Evolutionary conservation across 192 early-diverging fungal species (phyloP).

Genomic region (Pilobolus umbonatus): DNA sequence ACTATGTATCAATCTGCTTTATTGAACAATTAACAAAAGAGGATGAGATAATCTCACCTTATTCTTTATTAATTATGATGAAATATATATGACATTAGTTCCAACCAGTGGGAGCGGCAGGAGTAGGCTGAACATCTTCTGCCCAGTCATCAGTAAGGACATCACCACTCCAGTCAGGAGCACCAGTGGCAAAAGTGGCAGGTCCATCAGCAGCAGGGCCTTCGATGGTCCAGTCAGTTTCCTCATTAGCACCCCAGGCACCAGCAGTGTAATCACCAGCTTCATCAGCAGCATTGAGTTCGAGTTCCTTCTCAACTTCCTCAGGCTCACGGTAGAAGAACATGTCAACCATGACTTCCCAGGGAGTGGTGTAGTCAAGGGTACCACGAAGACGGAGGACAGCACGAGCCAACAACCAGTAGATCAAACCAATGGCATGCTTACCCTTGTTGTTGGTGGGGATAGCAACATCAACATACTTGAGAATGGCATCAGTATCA

Average conservation of each 20-base stretch:
- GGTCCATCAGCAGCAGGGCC: constrained; percentile 38
- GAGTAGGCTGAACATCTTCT: constrained; percentile 14
- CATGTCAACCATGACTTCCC: constrained; percentile 99
- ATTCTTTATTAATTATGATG: too few relatives aligned
- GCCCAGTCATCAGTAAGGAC: constrained; percentile 22
- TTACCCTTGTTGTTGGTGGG: constrained; percentile 99
- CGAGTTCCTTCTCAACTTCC: constrained; percentile 92
- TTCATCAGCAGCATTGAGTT: constrained; percentile 48
- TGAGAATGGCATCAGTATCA: constrained; percentile 94
- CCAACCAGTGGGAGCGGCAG: constrained; percentile 16
- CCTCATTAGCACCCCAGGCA: constrained; percentile 30
- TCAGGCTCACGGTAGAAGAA: constrained; percentile 99
- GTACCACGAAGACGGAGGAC: constrained; percentile 94
- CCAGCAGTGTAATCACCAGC: constrained; percentile 13
- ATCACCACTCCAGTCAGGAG: constrained; percentile 21
- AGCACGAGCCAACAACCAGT: constrained; percentile 96
- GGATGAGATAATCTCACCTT: too few relatives aligned
- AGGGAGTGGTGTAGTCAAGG: constrained; percentile 75
- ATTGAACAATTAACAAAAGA: too few relatives aligned
- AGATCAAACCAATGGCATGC: constrained; percentile 95
- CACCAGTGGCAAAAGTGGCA: constrained; percentile 32
- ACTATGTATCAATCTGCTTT: too few relatives aligned
- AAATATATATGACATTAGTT: constrained; percentile 1
- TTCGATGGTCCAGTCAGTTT: constrained; percentile 61
- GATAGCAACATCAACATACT: constrained; percentile 95